Evolutionary conservation across 2,329 filamentous ascomycete genomes (phyloP), one percentile per base, ranked within the genome.

Genomic region (Exophiala calicioides): DNA sequence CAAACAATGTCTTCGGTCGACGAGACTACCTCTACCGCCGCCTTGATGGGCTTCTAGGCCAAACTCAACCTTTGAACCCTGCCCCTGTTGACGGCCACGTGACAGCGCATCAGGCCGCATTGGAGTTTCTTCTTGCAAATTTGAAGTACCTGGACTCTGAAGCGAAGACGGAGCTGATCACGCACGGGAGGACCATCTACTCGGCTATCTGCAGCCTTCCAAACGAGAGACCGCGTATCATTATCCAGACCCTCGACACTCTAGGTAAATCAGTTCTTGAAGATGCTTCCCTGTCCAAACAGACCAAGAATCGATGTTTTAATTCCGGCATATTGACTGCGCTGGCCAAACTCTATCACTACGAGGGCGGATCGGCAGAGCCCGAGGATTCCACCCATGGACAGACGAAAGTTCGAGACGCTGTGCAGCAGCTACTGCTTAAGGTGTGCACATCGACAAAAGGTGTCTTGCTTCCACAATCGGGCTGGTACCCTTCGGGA

Each of bases 401-500:
- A 51, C 70, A 67, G 6, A 65, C 69, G 1, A 75, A 78, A 0
- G 80, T 95, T 6, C 78, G 84, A 52, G 79, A 84, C 23, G 76
- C 81, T 29, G 83, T 84, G 0, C 89, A 96, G 55, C 78, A 82
- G 1, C 88, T 97, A 56, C 72, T 98, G 34, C 68, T 85, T 37
- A 74, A 81, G 26, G 77, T 86, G 3, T 96, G 90, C 67, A 94
- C 84, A 80, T 31, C 72, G 83, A 0, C 77, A 76, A 3, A 81
- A 38, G 93, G 91, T 10, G 78, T 94, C 2, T 71, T 95, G 41
- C 79, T 90, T 42, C 79, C 83, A 3, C 84, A 88, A 47, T 82
- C 81, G 26, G 90, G 90, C n/a, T 87, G 89, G 67, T 97, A 97
- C 65, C 88, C 90, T 5, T 81, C 84, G 30, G 79, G 80, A 9